Base-by-base conservation (phyloP, 331 rosid species). In the Saraca asoca region DNA sequence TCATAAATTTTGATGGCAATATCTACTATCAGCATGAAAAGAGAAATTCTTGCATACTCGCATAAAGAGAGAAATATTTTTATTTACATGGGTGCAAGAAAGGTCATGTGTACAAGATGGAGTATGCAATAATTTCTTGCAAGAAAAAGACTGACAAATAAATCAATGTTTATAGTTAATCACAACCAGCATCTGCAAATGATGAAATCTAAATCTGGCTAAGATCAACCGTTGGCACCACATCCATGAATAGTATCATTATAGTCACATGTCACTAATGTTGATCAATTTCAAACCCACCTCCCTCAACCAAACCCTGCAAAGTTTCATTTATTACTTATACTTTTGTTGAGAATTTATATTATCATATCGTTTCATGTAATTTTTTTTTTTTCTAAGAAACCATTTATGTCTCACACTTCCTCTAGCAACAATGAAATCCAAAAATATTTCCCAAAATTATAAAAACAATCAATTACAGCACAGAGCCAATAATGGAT, bases 401-500 rank as follows among this genome's bases (percentile, higher is more conserved):
- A 38, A 43, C 10, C 16, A 9, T 41, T 35, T 15, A 34, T 12
- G 12, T 7, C 56, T 43, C 2, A 17, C 16, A 42, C 55, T 6
- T n/a, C 53, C 7, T 53, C 17, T 31, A 52, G 62, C 43, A 20
- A 34, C 31, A 10, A 54, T 15, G 46, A 44, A 43, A 31, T 13
- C 31, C 31, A 37, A 37, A 12, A 37, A 39, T 18, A 9, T 10
- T 7, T 19, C 49, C 5, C 44, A 13, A 57, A 20, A 35, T 59
- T 14, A 3, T 11, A 29, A 24, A 51, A 57, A 19, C 12, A 14
- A 67, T 33, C 29, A 38, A 67, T 39, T 39, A 7, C 11, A 60
- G 35, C 13, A 39, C 62, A 69, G 58, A 24, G 35, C 63, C 33
- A 58, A 55, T 62, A 58, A 46, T 8, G 12, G 19, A 35, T 39